Base-by-base conservation (phyloP, 352 stramenopile species). In the Thalassiosira livingstoniorum region DNA sequence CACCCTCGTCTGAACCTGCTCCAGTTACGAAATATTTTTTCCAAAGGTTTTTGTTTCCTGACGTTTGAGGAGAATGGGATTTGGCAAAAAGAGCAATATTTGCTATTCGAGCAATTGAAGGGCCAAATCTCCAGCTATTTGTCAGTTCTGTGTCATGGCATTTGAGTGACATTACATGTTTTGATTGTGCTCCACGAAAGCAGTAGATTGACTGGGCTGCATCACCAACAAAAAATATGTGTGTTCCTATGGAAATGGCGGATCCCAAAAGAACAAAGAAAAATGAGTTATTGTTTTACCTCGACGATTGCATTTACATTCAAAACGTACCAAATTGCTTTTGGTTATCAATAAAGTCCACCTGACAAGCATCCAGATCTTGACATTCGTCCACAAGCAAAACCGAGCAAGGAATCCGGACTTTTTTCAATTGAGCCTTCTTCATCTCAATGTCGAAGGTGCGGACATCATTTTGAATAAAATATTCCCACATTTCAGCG, bases 51-150 rank as follows among this genome's bases (percentile, higher is more conserved):
- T 51, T 54, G 4, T 47, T 37, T 75, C 13, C 34, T 32, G 21
- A 68, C n/a, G 76, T 78, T 53, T 88, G 81, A n/a, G 57, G 45
- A 0, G 35, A 79, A 32, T 86, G 47, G 57, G 90, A 57, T 65
- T 91, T 91, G 18, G 75, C 37, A 70, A 87, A 90, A 23, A 92
- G 39, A 15, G 87, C 32, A 35, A 77, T 62, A 42, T 92, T 92
- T 25, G 84, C 84, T n/a, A 88, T 74, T 23, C 68, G 47, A 21
- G 86, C 83, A 45, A 92, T 86, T 11, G 57, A 34, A 15, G 66
- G 70, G 21, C 80, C 84, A 55, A 92, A 92, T 21, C 86, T 86
- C 55, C 78, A 91, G 21, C 54, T 86, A 34, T 88, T 68, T 11
- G 71, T 87, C 4, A 92, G 79, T 2, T 45, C 23, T 43, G 55